Percentiles rank a stretch among this genome's conserved stretches.
These are phyloP conservation scores for Peronospora belbahrii DNA, from an alignment of 352 stramenopile species.

Conservation along the genomic window DNA sequence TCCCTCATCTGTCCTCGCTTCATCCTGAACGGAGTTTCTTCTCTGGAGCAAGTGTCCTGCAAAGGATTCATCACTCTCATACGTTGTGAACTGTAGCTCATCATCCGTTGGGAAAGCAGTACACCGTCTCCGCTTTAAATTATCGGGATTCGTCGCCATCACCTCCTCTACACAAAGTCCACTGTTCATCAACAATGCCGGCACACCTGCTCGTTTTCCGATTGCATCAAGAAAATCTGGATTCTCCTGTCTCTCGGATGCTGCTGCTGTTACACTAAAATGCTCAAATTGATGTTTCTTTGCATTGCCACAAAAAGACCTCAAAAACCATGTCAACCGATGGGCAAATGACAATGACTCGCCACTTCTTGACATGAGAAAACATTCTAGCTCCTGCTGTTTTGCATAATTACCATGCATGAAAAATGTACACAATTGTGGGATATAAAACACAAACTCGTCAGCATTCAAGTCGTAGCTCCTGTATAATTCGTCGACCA, in stretches of 20 bases:
- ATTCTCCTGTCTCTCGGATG: conserved; percentile 57
- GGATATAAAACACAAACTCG: conserved; percentile 88
- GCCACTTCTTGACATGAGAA: conserved; percentile 75
- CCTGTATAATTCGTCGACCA: conserved; percentile 67
- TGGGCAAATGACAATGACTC: conserved; percentile 82
- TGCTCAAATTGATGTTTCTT: conserved; percentile 67
- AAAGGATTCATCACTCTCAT: conserved; percentile 50
- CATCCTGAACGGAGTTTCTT: conserved; percentile 43
- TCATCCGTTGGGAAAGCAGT: conserved; percentile 56
- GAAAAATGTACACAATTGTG: conserved; percentile 82
- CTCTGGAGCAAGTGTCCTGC: conserved; percentile 44
- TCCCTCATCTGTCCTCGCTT: conserved; percentile 50
- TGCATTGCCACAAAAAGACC: conserved; percentile 73
- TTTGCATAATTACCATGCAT: conserved; percentile 80
- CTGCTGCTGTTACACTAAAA: conserved; percentile 51
- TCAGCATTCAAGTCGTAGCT: conserved; percentile 51
- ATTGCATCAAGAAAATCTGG: conserved; percentile 59
- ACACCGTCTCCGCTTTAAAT: conserved; percentile 44
- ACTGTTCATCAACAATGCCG: conserved; percentile 66
- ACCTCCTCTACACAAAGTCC: conserved; percentile 66
- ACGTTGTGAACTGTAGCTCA: conserved; percentile 24
- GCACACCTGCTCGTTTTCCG: conserved; percentile 51
- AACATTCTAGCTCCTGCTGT: conserved; percentile 78
- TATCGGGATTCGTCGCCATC: conserved; percentile 30
- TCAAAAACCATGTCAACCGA: conserved; percentile 78